Conservation (phyloP, 1,284 basidiomycete species). For the Pascua guehoae region DNA sequence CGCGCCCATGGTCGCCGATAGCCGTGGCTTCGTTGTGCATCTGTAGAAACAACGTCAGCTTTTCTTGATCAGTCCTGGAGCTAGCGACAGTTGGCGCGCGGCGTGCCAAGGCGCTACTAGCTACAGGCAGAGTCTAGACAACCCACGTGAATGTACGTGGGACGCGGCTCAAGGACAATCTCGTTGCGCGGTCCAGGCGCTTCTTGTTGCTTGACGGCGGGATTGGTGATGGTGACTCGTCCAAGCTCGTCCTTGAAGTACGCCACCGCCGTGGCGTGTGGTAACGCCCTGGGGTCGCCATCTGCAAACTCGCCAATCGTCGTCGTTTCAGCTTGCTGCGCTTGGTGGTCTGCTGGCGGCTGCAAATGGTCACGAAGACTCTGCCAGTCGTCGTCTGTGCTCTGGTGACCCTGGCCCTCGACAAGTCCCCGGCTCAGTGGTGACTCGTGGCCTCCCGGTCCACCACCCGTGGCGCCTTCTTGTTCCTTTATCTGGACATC, state of each 20-base stretch:
- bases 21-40: too few relatives aligned
- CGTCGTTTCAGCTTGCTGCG: too few relatives aligned
- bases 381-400: background rate
- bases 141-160: constrained; percentile 40
- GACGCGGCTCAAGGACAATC: constrained; percentile 40
- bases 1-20: too few relatives aligned
- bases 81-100: background rate
- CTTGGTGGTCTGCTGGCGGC: too few relatives aligned
- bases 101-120: background rate
- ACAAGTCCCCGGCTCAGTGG: constrained; percentile 6
- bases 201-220: constrained; percentile 38
- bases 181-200: constrained; percentile 40
- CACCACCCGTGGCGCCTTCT: constrained; percentile 31
- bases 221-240: constrained; percentile 14
- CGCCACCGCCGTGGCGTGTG: background rate
- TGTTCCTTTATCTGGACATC: constrained; percentile 13
- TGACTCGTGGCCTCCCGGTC: constrained; percentile 32
- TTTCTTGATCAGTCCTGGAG: too few relatives aligned
- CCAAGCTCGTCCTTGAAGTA: constrained; percentile 33
- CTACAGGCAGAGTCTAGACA: too few relatives aligned
- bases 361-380: background rate
- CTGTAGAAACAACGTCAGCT: too few relatives aligned
- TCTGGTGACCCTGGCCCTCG: constrained; percentile 7
- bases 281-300: constrained; percentile 1
- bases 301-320: background rate